These are phyloP conservation scores for Lipomyces chichibuensis DNA, from an alignment of 805 yeast species.

Conservation along the genomic window DNA sequence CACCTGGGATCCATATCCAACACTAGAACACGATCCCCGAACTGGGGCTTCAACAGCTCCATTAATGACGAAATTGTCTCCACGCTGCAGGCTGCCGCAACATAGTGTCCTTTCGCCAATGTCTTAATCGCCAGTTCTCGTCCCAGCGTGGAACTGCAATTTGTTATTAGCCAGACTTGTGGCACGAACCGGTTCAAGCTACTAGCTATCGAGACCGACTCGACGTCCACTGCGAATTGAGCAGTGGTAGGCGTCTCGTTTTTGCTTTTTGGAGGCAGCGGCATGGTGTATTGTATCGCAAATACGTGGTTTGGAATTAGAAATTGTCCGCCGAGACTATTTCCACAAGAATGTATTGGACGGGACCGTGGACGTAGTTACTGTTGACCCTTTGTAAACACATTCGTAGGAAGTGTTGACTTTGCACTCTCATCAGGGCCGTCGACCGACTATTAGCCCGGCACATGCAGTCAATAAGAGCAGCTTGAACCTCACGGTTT, in stretches of 20 bases:
- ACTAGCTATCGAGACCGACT: background rate
- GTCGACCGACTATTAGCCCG: background rate
- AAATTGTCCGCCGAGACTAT: background rate
- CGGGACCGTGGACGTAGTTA: background rate
- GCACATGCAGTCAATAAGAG: background rate
- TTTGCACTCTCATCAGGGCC: background rate
- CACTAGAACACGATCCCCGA: conserved; percentile 24
- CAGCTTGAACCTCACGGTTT: too few relatives aligned
- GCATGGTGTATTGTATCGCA: background rate
- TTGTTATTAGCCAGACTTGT: conserved; percentile 37
- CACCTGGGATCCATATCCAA: conserved; percentile 32
- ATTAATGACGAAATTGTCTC: conserved; percentile 4
- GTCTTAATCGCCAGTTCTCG: conserved; percentile 30
- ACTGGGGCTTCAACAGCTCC: conserved; percentile 15
- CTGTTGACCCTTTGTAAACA: background rate
- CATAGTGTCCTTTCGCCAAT: conserved; percentile 28
- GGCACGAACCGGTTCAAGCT: conserved; percentile 1
- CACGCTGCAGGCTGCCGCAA: conserved; percentile 31
- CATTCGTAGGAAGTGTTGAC: background rate
- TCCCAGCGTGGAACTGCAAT: conserved; percentile 31
- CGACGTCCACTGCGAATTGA: background rate
- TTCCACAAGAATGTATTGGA: background rate
- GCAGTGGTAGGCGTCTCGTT: background rate
- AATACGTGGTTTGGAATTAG: background rate
- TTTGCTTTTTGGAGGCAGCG: background rate